Evolutionary conservation across 2,329 filamentous ascomycete species (phyloP), one percentile per base, ranked within the genome.

Genomic region (Diaporthe capsici): DNA sequence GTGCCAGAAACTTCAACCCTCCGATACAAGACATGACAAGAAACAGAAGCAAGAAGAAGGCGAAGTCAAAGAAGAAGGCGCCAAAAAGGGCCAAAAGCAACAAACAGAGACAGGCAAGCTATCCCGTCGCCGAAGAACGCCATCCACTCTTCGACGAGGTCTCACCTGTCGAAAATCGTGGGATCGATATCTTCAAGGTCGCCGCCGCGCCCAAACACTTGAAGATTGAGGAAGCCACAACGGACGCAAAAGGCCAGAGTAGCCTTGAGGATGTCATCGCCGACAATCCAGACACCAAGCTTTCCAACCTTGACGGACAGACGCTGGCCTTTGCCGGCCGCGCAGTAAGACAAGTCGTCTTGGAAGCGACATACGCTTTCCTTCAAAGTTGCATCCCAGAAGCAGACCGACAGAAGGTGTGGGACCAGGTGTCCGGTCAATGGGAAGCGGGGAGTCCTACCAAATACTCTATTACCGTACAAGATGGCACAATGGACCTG

Each of bases 281-380:
- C 20, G 47, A 76, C 31, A 25, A 76, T 8, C 72, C 57, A 15
- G 47, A 60, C 4, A n/a, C 37, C 3, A 74, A 51, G 31, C 58
- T 74, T 17, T 60, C 65, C 51, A 47, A 55, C 13, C n/a, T 76
- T 9, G 72, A 76, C 22, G 51, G 10, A n/a, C 25, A 61, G 9
- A 71, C 67, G 20, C 49, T 76, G 57, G 22, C 49, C 9, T 49
- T 67, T 51, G 75, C 72, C 22, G 72, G 72, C 7, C 65, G 22
- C 20, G 44, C 51, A 6, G 75, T 73, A 22, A 76, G 71, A 65
- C 75, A 76, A 47, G 51, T 76, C 2, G 75, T 55, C 5, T 22
- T 74, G 28, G 72, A 76, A 37, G 75, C 72, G 8, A 71, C 75
- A 2, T 67, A 71, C 22, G 65, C 7, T 0, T 76, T 76, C 17